Conservation (phyloP, 1,284 basidiomycete species). For the Hypsizygus ulmarius region DNA sequence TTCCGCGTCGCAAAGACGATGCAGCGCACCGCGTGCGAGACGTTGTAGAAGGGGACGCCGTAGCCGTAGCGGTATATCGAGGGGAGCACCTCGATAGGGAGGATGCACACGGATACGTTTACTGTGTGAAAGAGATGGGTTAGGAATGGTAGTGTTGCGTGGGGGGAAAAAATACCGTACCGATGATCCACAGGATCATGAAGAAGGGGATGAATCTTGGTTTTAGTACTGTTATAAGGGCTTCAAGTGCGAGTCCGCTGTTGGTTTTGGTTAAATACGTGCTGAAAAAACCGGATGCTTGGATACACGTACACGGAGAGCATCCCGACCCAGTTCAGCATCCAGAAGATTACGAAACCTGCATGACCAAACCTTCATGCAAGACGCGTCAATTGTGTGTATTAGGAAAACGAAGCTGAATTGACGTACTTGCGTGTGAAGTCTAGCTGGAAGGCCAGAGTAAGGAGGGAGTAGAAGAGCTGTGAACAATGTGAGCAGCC, state of each 20-base stretch:
- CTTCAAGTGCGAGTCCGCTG: constrained; percentile 60
- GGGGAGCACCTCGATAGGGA: constrained; percentile 70
- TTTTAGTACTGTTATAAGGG: constrained; percentile 56
- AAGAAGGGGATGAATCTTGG: constrained; percentile 55
- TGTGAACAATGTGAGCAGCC: constrained; percentile 14
- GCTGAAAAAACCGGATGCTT: neutral
- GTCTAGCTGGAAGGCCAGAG: constrained; percentile 63
- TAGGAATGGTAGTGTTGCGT: constrained; percentile 7
- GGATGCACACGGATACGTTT: constrained; percentile 66
- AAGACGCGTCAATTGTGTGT: neutral
- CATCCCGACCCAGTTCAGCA: constrained; percentile 67
- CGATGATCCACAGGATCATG: constrained; percentile 66
- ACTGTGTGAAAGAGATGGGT: constrained; percentile 29
- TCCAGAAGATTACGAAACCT: constrained; percentile 77
- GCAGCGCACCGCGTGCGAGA: constrained; percentile 55
- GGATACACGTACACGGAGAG: constrained; percentile 43
- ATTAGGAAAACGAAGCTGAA: neutral
- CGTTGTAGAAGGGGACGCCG: constrained; percentile 73
- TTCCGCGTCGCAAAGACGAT: constrained; percentile 72
- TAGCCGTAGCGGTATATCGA: constrained; percentile 64
- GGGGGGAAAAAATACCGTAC: constrained; percentile 32
- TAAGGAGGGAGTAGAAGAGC: constrained; percentile 63
- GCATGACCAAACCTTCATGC: constrained; percentile 43
- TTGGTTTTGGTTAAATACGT: neutral
- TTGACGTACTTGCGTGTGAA: constrained; percentile 43